Evolutionary conservation across 768 basidiomycete genomes (phyloP).

Genomic region (Termitomyces titanicus): DNA sequence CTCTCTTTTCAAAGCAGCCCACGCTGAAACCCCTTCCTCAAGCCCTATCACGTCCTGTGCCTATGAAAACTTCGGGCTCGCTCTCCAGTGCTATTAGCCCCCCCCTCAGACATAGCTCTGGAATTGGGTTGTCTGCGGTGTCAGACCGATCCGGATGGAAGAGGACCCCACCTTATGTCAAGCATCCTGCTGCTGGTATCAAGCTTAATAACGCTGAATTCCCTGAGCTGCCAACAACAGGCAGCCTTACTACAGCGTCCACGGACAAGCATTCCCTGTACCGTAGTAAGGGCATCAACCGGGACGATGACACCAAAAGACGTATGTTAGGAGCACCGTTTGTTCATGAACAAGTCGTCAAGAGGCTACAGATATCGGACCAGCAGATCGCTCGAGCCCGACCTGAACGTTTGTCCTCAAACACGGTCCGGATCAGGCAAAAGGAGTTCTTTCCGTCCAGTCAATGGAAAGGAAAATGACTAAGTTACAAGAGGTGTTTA

Average conservation of each 20-base stretch:
- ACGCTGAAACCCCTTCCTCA: neutral
- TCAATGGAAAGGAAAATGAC: neutral
- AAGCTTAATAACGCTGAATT: neutral
- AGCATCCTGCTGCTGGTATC: neutral
- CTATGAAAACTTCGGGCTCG: neutral
- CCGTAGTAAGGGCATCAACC: too few relatives aligned
- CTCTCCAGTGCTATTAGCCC: neutral
- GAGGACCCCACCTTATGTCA: neutral
- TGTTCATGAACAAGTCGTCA: neutral
- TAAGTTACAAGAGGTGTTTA: neutral
- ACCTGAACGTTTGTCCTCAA: neutral
- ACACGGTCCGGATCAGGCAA: neutral
- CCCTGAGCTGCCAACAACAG: neutral
- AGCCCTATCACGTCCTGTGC: neutral
- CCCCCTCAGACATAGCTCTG: neutral
- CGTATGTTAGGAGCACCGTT: too few relatives aligned
- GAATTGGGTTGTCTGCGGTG: too few relatives aligned
- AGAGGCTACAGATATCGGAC: neutral
- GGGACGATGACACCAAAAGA: neutral
- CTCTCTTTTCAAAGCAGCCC: neutral
- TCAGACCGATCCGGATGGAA: too few relatives aligned
- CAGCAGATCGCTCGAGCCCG: conserved; percentile 1
- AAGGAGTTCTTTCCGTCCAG: neutral
- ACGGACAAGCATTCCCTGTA: neutral
- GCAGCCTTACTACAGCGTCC: neutral